Evolutionary conservation across 2,329 filamentous ascomycete genomes (phyloP).

Genomic region (Emmonsiellopsis sp.): DNA sequence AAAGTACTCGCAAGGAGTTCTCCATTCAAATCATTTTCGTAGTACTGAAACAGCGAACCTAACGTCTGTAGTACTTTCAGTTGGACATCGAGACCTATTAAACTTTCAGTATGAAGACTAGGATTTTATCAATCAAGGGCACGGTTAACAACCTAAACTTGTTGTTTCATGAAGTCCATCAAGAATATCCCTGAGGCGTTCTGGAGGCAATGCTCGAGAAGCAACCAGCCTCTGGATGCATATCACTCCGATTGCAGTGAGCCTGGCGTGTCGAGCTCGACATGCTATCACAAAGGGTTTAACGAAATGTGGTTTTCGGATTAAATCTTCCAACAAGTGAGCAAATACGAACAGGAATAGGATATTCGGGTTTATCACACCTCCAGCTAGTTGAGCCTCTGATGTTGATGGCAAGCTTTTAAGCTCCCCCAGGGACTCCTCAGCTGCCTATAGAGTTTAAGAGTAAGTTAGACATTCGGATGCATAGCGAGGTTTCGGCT

Average conservation of each 20-base stretch:
- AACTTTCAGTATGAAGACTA: conserved; percentile 15
- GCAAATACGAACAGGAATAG: conserved; percentile 10
- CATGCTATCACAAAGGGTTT: conserved; percentile 94
- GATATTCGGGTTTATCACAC: conserved; percentile 33
- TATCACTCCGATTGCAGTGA: conserved; percentile 76
- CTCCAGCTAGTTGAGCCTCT: conserved; percentile 65
- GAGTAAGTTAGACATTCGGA: conserved; percentile 14
- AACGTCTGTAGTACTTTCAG: conserved; percentile 91
- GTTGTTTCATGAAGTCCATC: conserved; percentile 81
- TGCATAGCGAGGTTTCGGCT: not conserved
- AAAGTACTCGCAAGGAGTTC: conserved; percentile 72
- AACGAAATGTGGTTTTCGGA: conserved; percentile 71
- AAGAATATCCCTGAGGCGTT: conserved; percentile 74
- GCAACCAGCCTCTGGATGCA: conserved; percentile 86
- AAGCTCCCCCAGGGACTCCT: conserved; percentile 85
- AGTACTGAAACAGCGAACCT: conserved; percentile 83
- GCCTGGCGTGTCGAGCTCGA: conserved; percentile 79
- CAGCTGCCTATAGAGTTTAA: conserved; percentile 58
- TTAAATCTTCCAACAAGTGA: conserved; percentile 57
- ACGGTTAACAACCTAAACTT: conserved; percentile 48
- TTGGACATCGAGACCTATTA: conserved; percentile 68
- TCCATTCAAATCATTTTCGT: conserved; percentile 69
- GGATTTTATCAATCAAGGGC: not conserved
- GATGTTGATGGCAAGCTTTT: conserved; percentile 65
- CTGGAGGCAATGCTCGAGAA: conserved; percentile 66